Evolutionary conservation across 495 filamentous ascomycete genomes (phyloP).

Genomic region (Hypoxylon trugodes): DNA sequence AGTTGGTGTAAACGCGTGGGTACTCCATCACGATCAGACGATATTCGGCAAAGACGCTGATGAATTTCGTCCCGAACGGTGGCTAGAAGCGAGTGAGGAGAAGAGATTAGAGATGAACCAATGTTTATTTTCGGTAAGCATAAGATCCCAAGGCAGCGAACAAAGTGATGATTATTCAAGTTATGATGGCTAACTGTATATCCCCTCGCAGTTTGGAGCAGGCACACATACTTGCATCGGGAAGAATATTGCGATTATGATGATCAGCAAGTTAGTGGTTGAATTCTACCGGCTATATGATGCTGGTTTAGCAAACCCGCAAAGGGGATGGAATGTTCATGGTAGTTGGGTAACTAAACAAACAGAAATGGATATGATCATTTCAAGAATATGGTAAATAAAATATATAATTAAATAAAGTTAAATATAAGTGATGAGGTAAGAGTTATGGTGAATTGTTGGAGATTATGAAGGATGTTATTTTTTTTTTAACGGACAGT

Average conservation of each 20-base stretch:
- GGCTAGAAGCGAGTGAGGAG: not conserved
- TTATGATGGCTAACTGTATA: too few relatives aligned
- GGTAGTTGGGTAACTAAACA: not conserved
- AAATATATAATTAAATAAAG: too few relatives aligned
- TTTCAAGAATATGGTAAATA: too few relatives aligned
- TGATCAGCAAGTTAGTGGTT: not conserved
- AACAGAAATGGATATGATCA: not conserved
- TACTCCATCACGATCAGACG: not conserved
- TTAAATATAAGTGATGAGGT: too few relatives aligned
- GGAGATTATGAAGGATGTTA: too few relatives aligned
- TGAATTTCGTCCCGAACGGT: not conserved
- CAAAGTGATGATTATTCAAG: not conserved
- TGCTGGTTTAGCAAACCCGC: not conserved
- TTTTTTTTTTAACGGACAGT: too few relatives aligned
- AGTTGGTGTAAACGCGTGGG: not conserved
- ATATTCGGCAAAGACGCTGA: not conserved
- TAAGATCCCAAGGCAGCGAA: too few relatives aligned
- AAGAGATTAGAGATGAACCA: not conserved
- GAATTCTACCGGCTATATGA: not conserved
- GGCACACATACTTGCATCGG: not conserved
- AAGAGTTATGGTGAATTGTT: too few relatives aligned
- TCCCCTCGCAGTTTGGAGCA: not conserved
- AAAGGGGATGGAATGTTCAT: not conserved
- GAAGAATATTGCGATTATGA: not conserved
- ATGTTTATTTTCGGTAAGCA: too few relatives aligned